phyloP scores from a whole-genome alignment of 2,329 filamentous ascomycete species.

The Diaporthe sp. region DNA sequence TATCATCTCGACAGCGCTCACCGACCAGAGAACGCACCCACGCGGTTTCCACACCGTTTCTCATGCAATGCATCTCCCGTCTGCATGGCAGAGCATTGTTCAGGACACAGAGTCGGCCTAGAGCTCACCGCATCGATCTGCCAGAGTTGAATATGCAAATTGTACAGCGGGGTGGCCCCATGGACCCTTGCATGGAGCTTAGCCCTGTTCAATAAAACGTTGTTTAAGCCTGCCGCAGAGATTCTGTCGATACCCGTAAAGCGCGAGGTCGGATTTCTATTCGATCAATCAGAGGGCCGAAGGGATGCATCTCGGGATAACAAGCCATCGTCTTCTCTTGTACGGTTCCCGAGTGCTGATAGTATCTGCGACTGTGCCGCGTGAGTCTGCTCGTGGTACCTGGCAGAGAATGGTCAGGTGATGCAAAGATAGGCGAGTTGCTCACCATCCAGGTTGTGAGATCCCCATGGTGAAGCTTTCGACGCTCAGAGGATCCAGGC shows the following conservation, averaged over 20 bases:
- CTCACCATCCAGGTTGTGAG: conserved; percentile 4
- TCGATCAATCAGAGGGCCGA: neutral
- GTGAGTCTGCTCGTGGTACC: neutral
- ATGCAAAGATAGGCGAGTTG: conserved; percentile 25
- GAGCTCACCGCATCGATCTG: conserved; percentile 29
- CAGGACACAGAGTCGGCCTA: neutral
- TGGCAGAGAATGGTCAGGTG: neutral
- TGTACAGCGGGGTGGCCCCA: neutral
- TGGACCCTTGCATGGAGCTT: conserved; percentile 7
- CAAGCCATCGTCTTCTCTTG: neutral
- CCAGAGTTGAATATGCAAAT: neutral
- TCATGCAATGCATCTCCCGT: neutral
- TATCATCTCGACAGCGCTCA: conserved; percentile 21
- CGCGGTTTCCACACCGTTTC: conserved; percentile 7
- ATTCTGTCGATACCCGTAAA: neutral
- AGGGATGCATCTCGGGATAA: neutral
- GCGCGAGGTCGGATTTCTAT: neutral
- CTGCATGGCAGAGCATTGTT: neutral
- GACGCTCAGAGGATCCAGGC: conserved; percentile 25
- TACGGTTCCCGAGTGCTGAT: neutral
- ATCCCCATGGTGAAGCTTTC: conserved; percentile 22
- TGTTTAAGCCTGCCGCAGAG: conserved; percentile 17
- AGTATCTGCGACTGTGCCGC: neutral
- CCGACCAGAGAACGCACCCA: conserved; percentile 11
- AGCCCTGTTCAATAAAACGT: conserved; percentile 29